Percentiles rank a stretch among this genome's conserved stretches.
These are phyloP conservation scores for Solanum tarapatanum DNA, from an alignment of 257 asterid genomes.

Conservation along the genomic window DNA sequence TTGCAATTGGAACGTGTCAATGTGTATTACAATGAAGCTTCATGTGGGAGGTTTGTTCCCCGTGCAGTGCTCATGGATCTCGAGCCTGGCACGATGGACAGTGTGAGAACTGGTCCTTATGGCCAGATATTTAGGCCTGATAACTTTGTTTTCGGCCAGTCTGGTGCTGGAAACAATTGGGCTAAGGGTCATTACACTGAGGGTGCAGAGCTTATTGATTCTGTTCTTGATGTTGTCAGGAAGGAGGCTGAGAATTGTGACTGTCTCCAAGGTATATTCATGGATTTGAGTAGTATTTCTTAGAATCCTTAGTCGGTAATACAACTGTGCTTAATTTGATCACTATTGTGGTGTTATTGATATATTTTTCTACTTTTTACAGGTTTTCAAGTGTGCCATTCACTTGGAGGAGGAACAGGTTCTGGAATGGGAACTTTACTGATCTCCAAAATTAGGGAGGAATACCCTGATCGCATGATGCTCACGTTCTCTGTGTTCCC, in stretches of 20 bases:
- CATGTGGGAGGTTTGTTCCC: conserved; percentile 88
- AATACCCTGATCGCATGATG: conserved; percentile 84
- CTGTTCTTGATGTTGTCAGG: conserved; percentile 78
- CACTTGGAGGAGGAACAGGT: conserved; percentile 88
- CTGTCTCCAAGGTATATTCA: conserved; percentile 65
- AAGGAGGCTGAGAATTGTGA: conserved; percentile 83
- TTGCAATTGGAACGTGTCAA: conserved; percentile 84
- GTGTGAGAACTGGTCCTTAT: conserved; percentile 77
- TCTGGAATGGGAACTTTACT: conserved; percentile 82
- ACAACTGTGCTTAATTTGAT: not conserved
- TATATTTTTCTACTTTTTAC: not conserved
- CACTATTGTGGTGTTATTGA: not conserved
- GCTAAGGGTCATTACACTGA: conserved; percentile 84
- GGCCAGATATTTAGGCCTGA: conserved; percentile 86
- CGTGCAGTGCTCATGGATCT: conserved; percentile 95
- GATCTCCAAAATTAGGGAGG: conserved; percentile 75
- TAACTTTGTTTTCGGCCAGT: conserved; percentile 74
- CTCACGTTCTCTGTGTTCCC: conserved; percentile 79
- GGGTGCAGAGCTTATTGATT: conserved; percentile 84
- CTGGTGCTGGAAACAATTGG: conserved; percentile 90
- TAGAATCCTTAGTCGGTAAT: not conserved
- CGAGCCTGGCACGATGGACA: conserved; percentile 95
- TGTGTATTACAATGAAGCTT: conserved; percentile 81
- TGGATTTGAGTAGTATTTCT: not conserved
- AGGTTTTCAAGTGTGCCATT: conserved; percentile 83